Conservation (phyloP, 164 flowering plant genomes). For the Aristolochia fimbriata region DNA sequence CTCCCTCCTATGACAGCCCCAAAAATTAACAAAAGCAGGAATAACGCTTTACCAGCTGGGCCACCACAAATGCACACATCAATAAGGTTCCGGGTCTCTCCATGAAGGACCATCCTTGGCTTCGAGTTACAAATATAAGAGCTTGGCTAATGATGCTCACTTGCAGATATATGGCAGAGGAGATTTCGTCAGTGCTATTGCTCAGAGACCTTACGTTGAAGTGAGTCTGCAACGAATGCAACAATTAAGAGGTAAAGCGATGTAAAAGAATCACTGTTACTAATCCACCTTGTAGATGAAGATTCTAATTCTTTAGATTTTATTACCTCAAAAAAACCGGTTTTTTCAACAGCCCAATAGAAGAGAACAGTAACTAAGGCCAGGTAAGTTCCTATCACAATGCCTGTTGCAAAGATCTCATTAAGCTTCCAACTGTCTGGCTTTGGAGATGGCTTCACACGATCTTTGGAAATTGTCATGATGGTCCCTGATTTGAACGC, state of each 20-base stretch:
- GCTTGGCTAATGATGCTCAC: constrained; percentile 65
- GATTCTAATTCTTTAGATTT: not conserved
- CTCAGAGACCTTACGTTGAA: constrained; percentile 24
- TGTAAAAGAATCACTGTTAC: not conserved
- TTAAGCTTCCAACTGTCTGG: constrained; percentile 89
- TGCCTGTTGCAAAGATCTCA: constrained; percentile 81
- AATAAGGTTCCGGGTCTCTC: constrained; percentile 73
- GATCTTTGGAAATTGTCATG: constrained; percentile 79
- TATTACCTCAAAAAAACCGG: constrained; percentile 73
- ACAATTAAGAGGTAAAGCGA: not conserved
- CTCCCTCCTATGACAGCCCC: not conserved
- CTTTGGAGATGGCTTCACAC: constrained; percentile 78
- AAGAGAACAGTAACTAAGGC: constrained; percentile 75
- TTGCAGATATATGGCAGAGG: constrained; percentile 59
- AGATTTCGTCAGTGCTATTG: constrained; percentile 19
- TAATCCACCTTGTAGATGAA: not conserved
- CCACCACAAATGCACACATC: constrained; percentile 76
- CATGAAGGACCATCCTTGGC: constrained; percentile 71
- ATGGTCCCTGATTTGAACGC: constrained; percentile 49
- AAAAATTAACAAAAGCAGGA: not conserved
- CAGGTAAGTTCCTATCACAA: constrained; percentile 79
- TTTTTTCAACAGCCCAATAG: constrained; percentile 48
- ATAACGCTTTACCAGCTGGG: constrained; percentile 57
- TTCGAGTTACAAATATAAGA: constrained; percentile 56
- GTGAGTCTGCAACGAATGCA: constrained; percentile 25